Evolutionary conservation across 2,329 filamentous ascomycete genomes (phyloP), one percentile per base, ranked within the genome.

Genomic region (Leptographium flavum): DNA sequence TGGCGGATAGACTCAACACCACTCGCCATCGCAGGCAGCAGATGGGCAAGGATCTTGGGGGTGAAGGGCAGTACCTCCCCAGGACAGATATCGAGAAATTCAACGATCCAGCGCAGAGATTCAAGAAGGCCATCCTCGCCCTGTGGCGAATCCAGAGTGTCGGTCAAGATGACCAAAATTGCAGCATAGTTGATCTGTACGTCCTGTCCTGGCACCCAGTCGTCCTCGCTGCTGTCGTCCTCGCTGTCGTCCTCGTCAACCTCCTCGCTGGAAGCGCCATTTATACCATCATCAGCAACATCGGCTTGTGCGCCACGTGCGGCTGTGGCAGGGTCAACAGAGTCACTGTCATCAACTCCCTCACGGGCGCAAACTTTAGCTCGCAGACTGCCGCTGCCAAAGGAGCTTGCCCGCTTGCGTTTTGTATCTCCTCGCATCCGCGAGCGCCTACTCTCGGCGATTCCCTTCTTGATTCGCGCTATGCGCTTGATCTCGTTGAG

Each of bases 171-270:
- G 54, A 93, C 85, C 40, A 98, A 66, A 31, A 98, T 94, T 53
- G 83, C 86, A 49, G 85, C 80, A 62, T 94, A 86, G 61, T 96
- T 90, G 50, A 98, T 85, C 48, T 93, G 83, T 8, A 95, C 87
- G 60, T 98, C 92, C 63, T 98, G 92, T 1, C 93, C 92, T 0
- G 93, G 93, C 39, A 96, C 81, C 87, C 90, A 98, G 58, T 96
- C 92, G 49, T 88, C 88, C 54, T 94, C 88, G 38, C 75, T n/a
- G n/a, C n/a, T 79, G 49, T 77, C 79, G 15, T 70, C 65, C 27
- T 74, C 74, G 5, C 76, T 72, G 30, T 74, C 73, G 28, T 70
- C 72, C 1, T 75, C 73, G 7, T 79, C 74, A 36, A 69, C 87
- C 60, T 96, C 92, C 63, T 96, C 90, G 1, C 88, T 92, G 0